Conservation (phyloP, 2,329 filamentous ascomycete genomes). For the Talaromyces atroroseus region DNA sequence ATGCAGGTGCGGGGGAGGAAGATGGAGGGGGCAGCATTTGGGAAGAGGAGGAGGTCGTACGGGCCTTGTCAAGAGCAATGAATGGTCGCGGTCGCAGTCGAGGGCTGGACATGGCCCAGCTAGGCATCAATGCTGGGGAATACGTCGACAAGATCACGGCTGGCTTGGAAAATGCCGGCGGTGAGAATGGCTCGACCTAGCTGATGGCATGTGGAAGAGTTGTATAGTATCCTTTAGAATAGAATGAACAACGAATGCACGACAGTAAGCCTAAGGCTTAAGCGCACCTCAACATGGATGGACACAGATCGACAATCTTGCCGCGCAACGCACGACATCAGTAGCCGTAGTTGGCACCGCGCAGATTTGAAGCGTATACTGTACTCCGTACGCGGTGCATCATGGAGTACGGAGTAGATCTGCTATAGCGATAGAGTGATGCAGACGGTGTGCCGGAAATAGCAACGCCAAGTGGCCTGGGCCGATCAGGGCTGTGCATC, state of each 20-base stretch:
- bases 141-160: constrained; percentile 41
- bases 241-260: neutral
- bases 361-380: neutral
- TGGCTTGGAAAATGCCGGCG: constrained; percentile 27
- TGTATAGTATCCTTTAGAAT: neutral
- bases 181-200: neutral
- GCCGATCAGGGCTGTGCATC: constrained; percentile 5
- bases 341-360: neutral
- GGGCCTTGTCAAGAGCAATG: constrained; percentile 68
- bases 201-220: neutral
- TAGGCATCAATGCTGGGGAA: constrained; percentile 38
- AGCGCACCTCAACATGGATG: neutral
- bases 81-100: constrained; percentile 52
- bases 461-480: too few relatives aligned
- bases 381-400: too few relatives aligned
- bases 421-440: too few relatives aligned
- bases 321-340: neutral
- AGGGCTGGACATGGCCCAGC: constrained; percentile 36
- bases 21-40: constrained; percentile 44
- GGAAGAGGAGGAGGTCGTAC: constrained; percentile 63
- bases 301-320: neutral
- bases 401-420: too few relatives aligned
- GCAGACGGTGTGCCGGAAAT: too few relatives aligned
- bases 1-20: constrained; percentile 63
- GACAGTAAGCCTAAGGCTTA: neutral